Evolutionary conservation across 2,329 filamentous ascomycete species (phyloP).

Genomic region (Fusarium succisae): DNA sequence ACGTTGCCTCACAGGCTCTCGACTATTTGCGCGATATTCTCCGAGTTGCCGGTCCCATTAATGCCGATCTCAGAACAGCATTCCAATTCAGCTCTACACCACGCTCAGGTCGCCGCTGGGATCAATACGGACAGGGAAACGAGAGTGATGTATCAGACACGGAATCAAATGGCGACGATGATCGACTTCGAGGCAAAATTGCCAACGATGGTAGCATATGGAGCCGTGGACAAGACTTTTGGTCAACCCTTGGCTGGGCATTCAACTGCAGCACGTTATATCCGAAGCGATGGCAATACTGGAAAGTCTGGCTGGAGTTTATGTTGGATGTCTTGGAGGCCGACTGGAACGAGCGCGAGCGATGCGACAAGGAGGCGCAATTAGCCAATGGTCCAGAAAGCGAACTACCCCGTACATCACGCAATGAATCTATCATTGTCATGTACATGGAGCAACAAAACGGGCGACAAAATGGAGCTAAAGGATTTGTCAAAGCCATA

Average conservation of each 20-base stretch:
- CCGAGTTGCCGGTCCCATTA: conserved; percentile 72
- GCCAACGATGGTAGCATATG: conserved; percentile 75
- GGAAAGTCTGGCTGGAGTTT: conserved; percentile 81
- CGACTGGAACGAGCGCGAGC: conserved; percentile 70
- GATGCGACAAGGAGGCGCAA: conserved; percentile 54
- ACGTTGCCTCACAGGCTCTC: conserved; percentile 73
- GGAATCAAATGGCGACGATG: conserved; percentile 57
- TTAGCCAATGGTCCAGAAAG: conserved; percentile 33
- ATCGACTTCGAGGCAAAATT: conserved; percentile 65
- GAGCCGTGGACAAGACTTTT: conserved; percentile 84
- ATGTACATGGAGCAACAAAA: conserved; percentile 63
- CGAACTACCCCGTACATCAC: conserved; percentile 41
- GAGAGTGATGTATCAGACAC: conserved; percentile 53
- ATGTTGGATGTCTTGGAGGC: conserved; percentile 81
- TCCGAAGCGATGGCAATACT: conserved; percentile 80
- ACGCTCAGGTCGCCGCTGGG: conserved; percentile 45
- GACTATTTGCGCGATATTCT: conserved; percentile 76
- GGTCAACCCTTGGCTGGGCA: conserved; percentile 88
- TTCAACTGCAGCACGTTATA: conserved; percentile 86
- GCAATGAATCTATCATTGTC: conserved; percentile 67
- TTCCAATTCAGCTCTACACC: conserved; percentile 69
- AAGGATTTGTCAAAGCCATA: conserved; percentile 71
- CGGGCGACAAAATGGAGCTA: conserved; percentile 57
- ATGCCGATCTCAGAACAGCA: conserved; percentile 74
- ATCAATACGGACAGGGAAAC: conserved; percentile 53